Evolutionary conservation across 176 grass and related monocot species (phyloP), one percentile per base, ranked within the genome.

Genomic region (Hordeum marinum): DNA sequence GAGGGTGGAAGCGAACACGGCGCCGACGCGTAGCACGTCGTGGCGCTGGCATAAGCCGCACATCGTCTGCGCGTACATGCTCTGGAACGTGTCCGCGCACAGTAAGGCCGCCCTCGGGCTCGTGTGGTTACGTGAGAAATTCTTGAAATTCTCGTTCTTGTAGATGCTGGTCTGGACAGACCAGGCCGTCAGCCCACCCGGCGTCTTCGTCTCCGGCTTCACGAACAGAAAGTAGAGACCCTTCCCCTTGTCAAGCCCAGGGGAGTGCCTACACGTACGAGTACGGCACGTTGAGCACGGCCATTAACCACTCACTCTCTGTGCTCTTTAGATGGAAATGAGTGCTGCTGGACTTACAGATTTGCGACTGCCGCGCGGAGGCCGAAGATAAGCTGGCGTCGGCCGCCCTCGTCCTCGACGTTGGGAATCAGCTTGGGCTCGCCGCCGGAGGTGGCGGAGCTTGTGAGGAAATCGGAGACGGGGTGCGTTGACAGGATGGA

Each of bases 51-150:
- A 87, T 25, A 98, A 87, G 61, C 92, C 90, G 85, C 95, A 98
- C 75, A 95, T 11, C 92, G 93, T 98, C 90, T 98, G 95, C 26
- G 85, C 85, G 66, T 97, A 97, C 95, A 97, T 97, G 89, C 95
- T 94, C 82, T 97, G 95, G 1, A 29, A 29, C 29, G 29, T 2
- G 29, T 29, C 29, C 29, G 2, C 29, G 29, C 29, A 29, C 1
- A 29, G 29, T 2, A 97, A 89, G 68, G 95, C 89, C 50, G 89
- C 88, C 29, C 82, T 94, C 3, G 95, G 95, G 84, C 92, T 92
- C 18, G 95, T 97, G 88, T 91, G 89, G 52, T 92, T 85, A 2
- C 3, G 9, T 21, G 3, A n/a, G 55, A 7, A 21, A 80, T 72
- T 82, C 80, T 8, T 59, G 55, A 9, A 59, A 0, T 9, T 2